Conservation (phyloP, 2,329 filamentous ascomycete genomes). For the Chaetomium olivaceum region DNA sequence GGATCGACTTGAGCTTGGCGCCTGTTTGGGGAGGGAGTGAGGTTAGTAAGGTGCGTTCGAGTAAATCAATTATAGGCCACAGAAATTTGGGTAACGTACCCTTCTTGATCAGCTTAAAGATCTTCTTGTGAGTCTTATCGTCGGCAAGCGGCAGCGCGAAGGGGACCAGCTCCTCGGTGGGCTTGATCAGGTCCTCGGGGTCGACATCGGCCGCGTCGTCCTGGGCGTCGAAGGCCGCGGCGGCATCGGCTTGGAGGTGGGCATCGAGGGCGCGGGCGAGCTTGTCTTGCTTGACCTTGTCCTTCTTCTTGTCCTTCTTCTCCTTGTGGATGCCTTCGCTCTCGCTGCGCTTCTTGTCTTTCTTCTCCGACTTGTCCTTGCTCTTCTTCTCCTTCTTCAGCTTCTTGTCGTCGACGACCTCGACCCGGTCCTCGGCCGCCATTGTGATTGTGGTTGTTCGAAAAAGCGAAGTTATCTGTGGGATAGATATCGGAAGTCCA, state of each 20-base stretch:
- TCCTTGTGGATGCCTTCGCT: slow-evolving; percentile 54
- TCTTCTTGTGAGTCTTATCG: slow-evolving; percentile 71
- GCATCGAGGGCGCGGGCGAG: slow-evolving; percentile 65
- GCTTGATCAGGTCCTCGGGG: slow-evolving; percentile 48
- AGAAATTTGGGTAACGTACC: slow-evolving; percentile 44
- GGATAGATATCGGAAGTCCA: not conserved
- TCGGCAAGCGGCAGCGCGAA: slow-evolving; percentile 81
- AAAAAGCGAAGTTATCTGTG: not conserved
- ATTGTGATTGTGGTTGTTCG: slow-evolving; percentile 24
- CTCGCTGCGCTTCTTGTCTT: slow-evolving; percentile 57
- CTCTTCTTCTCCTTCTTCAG: slow-evolving; percentile 44
- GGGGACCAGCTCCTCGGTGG: slow-evolving; percentile 66
- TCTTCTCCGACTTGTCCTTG: slow-evolving; percentile 42
- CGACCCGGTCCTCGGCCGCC: slow-evolving; percentile 28
- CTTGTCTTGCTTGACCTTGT: slow-evolving; percentile 76
- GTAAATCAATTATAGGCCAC: slow-evolving; percentile 3
- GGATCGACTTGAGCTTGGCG: slow-evolving; percentile 91
- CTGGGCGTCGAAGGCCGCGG: slow-evolving; percentile 47
- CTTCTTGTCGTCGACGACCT: slow-evolving; percentile 30
- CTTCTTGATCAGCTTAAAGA: slow-evolving; percentile 65
- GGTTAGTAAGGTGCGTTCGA: slow-evolving; percentile 11
- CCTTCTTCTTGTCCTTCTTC: slow-evolving; percentile 63
- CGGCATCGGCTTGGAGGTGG: slow-evolving; percentile 59
- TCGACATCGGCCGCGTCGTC: slow-evolving; percentile 43
- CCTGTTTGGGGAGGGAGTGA: slow-evolving; percentile 54